Evolutionary conservation across 2,329 filamentous ascomycete species (phyloP).

Genomic region (Paraphaeosphaeria minitans): DNA sequence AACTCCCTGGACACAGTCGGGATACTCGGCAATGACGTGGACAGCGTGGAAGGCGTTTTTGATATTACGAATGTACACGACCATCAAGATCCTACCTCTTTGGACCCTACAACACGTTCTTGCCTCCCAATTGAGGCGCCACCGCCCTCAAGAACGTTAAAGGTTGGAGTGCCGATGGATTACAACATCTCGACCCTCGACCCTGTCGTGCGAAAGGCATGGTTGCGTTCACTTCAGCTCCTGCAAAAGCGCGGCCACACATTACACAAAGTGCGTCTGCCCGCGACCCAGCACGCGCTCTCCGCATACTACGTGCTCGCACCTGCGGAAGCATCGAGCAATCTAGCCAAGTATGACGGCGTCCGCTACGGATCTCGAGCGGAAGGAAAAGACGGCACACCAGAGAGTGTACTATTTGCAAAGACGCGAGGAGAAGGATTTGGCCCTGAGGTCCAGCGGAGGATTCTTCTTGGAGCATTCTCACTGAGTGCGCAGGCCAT

Average conservation of each 20-base stretch:
- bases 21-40: constrained; percentile 65
- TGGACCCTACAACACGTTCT: constrained; percentile 62
- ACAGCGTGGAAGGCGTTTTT: constrained; percentile 53
- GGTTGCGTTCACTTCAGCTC: constrained; percentile 65
- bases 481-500: constrained; percentile 87
- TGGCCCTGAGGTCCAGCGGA: constrained; percentile 81
- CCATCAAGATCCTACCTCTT: constrained; percentile 73
- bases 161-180: constrained; percentile 69
- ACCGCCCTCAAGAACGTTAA: constrained; percentile 20
- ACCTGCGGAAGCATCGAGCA: constrained; percentile 92
- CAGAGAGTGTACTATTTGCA: constrained; percentile 66
- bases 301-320: constrained; percentile 96
- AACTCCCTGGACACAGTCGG: constrained; percentile 93
- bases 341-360: constrained; percentile 95
- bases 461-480: constrained; percentile 89
- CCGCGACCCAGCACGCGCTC: constrained; percentile 81
- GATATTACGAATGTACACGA: constrained; percentile 66
- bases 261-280: constrained; percentile 78
- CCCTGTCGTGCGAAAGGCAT: constrained; percentile 69
- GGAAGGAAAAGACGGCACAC: constrained; percentile 59
- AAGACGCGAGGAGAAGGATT: constrained; percentile 75
- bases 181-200: constrained; percentile 89
- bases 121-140: constrained; percentile 30
- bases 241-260: constrained; percentile 70
- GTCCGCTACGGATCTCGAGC: constrained; percentile 80